Conservation (phyloP, 106 monocot genomes). For the Dendrobium huoshanense region DNA sequence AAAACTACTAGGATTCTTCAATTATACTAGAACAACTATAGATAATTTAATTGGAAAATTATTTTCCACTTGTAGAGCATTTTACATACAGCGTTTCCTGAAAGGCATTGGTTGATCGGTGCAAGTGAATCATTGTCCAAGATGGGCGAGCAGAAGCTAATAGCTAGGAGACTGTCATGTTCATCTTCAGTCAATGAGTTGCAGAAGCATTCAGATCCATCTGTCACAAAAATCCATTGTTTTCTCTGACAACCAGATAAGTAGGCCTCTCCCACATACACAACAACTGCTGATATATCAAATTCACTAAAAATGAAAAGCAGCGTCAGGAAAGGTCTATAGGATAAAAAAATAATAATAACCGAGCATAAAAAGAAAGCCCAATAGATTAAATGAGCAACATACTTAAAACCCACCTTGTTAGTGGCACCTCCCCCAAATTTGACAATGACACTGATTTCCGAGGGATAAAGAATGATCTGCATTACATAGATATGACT, state of each 20-base stretch:
- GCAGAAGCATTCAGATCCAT: constrained; percentile 49
- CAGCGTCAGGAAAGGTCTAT: neutral
- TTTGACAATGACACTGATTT: constrained; percentile 49
- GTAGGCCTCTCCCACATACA: constrained; percentile 76
- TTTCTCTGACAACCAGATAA: constrained; percentile 57
- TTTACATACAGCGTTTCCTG: constrained; percentile 53
- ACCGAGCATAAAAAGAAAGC: neutral
- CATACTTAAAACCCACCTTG: constrained; percentile 34
- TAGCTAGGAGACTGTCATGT: constrained; percentile 53
- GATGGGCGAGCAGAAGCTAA: constrained; percentile 47
- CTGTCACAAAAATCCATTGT: constrained; percentile 87
- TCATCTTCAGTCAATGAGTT: constrained; percentile 18
- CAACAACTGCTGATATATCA: constrained; percentile 69
- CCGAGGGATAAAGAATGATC: constrained; percentile 70
- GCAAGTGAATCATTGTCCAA: constrained; percentile 38
- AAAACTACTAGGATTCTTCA: neutral
- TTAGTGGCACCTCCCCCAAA: constrained; percentile 68
- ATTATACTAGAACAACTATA: neutral
- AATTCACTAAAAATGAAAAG: constrained; percentile 60
- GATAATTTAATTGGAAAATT: neutral
- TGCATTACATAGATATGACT: constrained; percentile 25
- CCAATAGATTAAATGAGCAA: neutral
- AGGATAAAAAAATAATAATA: constrained; percentile 4
- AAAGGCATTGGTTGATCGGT: constrained; percentile 38
- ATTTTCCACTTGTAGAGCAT: neutral